Evolutionary conservation across 1,284 basidiomycete genomes (phyloP).

Genomic region (Melampsora larici-populina): DNA sequence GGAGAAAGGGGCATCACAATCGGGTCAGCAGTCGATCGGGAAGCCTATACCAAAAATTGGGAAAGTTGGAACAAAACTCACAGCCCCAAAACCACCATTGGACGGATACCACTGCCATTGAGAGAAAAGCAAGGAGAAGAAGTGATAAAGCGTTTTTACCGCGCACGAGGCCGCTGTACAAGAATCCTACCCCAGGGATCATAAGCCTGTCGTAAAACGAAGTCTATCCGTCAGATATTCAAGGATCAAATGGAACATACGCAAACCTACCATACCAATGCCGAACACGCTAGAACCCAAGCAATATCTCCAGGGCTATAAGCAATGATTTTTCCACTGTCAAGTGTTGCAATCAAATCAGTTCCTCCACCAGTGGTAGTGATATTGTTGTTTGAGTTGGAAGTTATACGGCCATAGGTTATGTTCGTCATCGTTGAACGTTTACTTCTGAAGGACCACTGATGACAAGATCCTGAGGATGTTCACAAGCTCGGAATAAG

Average conservation of each 20-base stretch:
- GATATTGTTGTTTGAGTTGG: too few species aligned
- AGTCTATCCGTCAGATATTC: too few species aligned
- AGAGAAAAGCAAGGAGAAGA: slow-evolving; percentile 57
- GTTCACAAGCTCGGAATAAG: too few species aligned
- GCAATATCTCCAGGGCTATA: slow-evolving; percentile 50
- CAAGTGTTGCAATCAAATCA: too few species aligned
- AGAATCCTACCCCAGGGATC: slow-evolving; percentile 59
- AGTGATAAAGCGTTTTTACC: slow-evolving; percentile 61
- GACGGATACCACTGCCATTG: slow-evolving; percentile 48
- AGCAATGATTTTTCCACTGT: neutral
- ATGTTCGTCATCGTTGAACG: too few species aligned
- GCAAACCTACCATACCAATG: slow-evolving; percentile 62
- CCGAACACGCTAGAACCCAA: slow-evolving; percentile 67
- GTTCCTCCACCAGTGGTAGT: too few species aligned
- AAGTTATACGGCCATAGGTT: too few species aligned
- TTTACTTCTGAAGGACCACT: too few species aligned
- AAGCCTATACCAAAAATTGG: slow-evolving; percentile 69
- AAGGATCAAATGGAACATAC: too few species aligned
- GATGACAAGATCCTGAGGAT: too few species aligned
- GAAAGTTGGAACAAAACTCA: slow-evolving; percentile 62
- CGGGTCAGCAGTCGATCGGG: slow-evolving; percentile 65
- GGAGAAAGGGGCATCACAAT: slow-evolving; percentile 61
- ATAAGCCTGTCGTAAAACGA: neutral
- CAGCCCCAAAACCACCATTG: neutral
- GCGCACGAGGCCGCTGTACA: slow-evolving; percentile 82